These are phyloP conservation scores for Handroanthus guayacan DNA, from an alignment of 257 asterid genomes.

Conservation along the genomic window DNA sequence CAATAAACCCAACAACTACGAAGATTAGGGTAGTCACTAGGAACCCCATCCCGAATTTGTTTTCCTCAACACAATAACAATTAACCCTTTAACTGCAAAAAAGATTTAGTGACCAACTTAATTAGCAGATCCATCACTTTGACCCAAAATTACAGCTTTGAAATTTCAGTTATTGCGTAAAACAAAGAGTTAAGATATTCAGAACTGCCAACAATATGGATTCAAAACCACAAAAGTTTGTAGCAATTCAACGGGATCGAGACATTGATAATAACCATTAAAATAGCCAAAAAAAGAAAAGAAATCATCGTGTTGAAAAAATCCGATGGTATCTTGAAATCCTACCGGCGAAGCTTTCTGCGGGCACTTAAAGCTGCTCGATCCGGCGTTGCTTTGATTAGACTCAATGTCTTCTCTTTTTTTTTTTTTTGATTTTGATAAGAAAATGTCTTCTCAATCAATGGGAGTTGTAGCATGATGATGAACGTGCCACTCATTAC, in stretches of 20 bases:
- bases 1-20: constrained; percentile 78
- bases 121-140: constrained; percentile 37
- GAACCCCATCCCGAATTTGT: constrained; percentile 72
- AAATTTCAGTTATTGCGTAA: background rate
- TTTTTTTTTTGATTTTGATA: too few species aligned
- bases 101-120: background rate
- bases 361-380: constrained; percentile 45
- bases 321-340: constrained; percentile 27
- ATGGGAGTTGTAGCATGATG: background rate
- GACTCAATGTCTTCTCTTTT: constrained; percentile 41
- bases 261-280: constrained; percentile 19
- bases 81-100: constrained; percentile 37
- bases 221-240: background rate
- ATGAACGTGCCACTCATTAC: background rate
- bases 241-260: constrained; percentile 18
- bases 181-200: constrained; percentile 10
- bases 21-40: constrained; percentile 81
- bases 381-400: constrained; percentile 50
- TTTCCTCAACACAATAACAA: constrained; percentile 24
- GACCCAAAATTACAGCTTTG: background rate
- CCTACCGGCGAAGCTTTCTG: constrained; percentile 46
- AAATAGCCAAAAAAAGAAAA: background rate
- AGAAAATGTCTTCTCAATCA: too few species aligned
- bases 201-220: constrained; percentile 12
- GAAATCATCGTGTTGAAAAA: too few species aligned